Evolutionary conservation across 768 basidiomycete species (phyloP), one percentile per base, ranked within the genome.

Genomic region (Exidia glandulosa): DNA sequence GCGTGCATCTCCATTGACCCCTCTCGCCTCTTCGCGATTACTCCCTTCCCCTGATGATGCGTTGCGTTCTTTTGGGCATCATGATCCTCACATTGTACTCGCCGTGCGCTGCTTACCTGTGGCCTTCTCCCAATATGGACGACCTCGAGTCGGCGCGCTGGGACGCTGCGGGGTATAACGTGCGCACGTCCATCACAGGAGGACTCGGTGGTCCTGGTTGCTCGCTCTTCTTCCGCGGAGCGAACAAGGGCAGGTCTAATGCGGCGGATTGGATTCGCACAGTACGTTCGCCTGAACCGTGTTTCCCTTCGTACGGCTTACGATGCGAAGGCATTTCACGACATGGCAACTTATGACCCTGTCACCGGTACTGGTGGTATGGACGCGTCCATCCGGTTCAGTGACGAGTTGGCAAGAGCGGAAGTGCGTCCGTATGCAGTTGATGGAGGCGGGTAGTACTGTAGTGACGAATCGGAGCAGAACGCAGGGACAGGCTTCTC

Each of bases 401-500:
- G n/a, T n/a, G n/a, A n/a, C n/a, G 80, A 81, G 65, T 71, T 77
- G 16, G 70, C 68, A 54, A 66, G 77, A 52, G 9, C 68, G 10
- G 78, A 54, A 27, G 50, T 54, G 23, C 48, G 48, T 25, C 10
- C 36, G 19, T 10, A 37, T 19, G 19, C 36, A 37, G 36, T 37
- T 37, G 19, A 9, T 10, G 19, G n/a, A n/a, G n/a, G n/a, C n/a
- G n/a, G n/a, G n/a, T n/a, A n/a, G n/a, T n/a, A n/a, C n/a, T n/a
- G n/a, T 19, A 19, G 10, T 50, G 4, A 50, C 16, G 48, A 27
- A 10, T 7, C 30, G 13, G 25, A 9, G 7, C 27, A 77, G 71
- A 81, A 80, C 66, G 74, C 77, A 60, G 78, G 79, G 34, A 67
- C 70, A 34, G 80, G 78, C 57, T 77, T 80, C 64, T 76, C 71